Evolutionary conservation across 495 filamentous ascomycete genomes (phyloP), one percentile per base, ranked within the genome.

Genomic region (Tuber indicum): DNA sequence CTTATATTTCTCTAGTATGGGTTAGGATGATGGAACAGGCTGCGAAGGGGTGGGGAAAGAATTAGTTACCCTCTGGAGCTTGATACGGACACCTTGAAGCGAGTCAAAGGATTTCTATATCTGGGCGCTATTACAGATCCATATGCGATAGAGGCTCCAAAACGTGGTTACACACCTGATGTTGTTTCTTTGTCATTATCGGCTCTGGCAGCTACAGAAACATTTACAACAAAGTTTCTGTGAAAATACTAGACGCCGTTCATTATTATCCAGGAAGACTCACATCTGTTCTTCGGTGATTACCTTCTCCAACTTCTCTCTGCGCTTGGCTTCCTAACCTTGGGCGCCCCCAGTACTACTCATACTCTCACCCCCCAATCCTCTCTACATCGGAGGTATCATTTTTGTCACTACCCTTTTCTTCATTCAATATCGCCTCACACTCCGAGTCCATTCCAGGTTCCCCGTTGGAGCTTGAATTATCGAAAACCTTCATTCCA

Each of bases 141-240:
- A 23, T 14, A 46, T 10, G 45, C 45, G 45, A 46, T 12, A 46
- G 39, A 43, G 43, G 49, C 14, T 46, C 45, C 5, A 46, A 71
- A 58, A 26, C 4, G 7, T 8, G 14, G 49, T 10, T 36, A 62
- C 39, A 46, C 72, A 80, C 77, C 43, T 93, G 89, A 84, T 98
- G 95, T 72, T 89, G 85, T 80, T 92, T 93, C 46, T 98, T 91
- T 2, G 95, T 94, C 76, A 86, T 86, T 89, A 84, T 99, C 95
- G 71, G 88, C 88, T 83, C 91, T 89, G 62, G 90, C 92, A 16
- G 92, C 91, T 81, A 91, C 87, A 2, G 91, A 90, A 72, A 96
- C 89, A 58, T 89, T 90, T 3, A 88, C 87, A 10, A 91, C 87
- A 72, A 94, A 89, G n/a, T 84, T 87, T 46, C 78, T 32, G 58